Conservation (phyloP, 805 yeast species). For the Lipomyces mesembrius region DNA sequence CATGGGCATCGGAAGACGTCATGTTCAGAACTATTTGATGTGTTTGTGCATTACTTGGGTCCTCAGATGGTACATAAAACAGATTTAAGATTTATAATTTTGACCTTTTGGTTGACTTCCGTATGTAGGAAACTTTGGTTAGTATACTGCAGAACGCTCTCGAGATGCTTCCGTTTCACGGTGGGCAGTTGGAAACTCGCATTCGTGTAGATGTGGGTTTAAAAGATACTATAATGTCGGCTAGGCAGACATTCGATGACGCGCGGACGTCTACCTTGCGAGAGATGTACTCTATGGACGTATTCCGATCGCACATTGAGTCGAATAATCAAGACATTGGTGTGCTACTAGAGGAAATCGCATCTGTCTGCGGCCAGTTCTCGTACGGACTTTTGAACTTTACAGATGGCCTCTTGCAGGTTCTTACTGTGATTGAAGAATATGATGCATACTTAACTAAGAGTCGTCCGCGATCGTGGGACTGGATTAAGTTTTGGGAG, state of each 20-base stretch:
- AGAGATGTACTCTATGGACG: conserved; percentile 59
- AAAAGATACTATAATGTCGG: background rate
- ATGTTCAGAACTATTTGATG: conserved; percentile 58
- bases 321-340: conserved; percentile 48
- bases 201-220: conserved; percentile 40
- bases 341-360: conserved; percentile 71
- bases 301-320: conserved; percentile 50
- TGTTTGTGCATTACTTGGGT: conserved; percentile 68
- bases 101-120: background rate
- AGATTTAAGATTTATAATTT: background rate
- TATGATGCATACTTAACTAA: conserved; percentile 42
- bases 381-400: conserved; percentile 65
- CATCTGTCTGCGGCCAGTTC: conserved; percentile 83
- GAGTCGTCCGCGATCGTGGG: conserved; percentile 47
- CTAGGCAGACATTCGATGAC: conserved; percentile 54
- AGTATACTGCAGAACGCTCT: background rate
- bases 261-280: conserved; percentile 63
- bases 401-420: conserved; percentile 56
- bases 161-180: conserved; percentile 2
- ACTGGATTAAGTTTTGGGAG: conserved; percentile 61
- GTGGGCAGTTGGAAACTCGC: conserved; percentile 18
- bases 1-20: conserved; percentile 20
- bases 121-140: too few relatives aligned
- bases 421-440: conserved; percentile 46
- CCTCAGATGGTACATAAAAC: conserved; percentile 53